Conservation (phyloP, 139 green algal genomes). For the Closterium sp. region DNA sequence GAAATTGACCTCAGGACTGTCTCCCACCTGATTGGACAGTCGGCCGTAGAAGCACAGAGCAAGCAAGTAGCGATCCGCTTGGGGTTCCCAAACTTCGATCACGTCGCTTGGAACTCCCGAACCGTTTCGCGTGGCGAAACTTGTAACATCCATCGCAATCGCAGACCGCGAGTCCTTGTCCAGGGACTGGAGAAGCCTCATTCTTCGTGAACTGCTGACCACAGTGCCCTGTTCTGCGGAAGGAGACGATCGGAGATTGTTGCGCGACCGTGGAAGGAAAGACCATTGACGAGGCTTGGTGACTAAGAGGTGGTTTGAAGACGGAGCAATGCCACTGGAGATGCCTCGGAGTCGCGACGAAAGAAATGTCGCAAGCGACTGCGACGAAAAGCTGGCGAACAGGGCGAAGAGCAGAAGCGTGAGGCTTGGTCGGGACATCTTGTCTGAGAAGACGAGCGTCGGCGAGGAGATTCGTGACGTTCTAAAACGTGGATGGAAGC, state of each 20-base stretch:
- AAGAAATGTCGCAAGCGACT: neutral
- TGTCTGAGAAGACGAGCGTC: neutral
- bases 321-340: no score
- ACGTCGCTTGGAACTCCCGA: neutral
- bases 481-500: neutral
- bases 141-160: neutral
- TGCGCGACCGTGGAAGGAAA: neutral
- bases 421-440: neutral
- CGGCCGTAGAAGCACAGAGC: neutral
- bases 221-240: neutral
- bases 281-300: neutral
- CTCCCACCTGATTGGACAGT: neutral
- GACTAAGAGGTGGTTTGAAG: neutral
- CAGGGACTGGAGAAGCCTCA: neutral
- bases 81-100: neutral
- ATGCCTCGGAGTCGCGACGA: neutral
- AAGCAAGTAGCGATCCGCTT: neutral
- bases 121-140: neutral
- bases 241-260: neutral
- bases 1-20: no score
- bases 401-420: neutral
- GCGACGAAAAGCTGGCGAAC: neutral
- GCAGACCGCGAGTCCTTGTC: neutral
- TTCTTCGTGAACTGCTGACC: neutral
- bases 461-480: neutral